Base-by-base conservation (phyloP, 2,329 filamentous ascomycete genomes). In the Mycosphaerella sp. region DNA sequence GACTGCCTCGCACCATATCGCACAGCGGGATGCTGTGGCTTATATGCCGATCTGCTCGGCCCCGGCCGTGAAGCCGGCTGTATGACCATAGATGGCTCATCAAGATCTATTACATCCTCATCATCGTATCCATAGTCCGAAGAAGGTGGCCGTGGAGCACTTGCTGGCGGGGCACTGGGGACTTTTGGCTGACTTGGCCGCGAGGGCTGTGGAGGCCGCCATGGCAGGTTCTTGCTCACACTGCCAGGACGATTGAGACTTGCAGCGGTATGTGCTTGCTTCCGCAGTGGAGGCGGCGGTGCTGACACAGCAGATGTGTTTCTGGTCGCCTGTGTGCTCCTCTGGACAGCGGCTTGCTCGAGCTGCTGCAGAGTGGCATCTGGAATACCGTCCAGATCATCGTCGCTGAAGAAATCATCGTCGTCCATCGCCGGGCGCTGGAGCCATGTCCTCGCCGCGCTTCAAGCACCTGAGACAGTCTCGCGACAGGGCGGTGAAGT, bases 91-190 rank as follows among this genome's bases (percentile, higher is more conserved):
- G 62, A 63, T 12, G 64, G 64, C 49, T 73, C 71, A 56, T 75
- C 70, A 43, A 76, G 65, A 45, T 75, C 71, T 50, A 75, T 68
- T 9, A 75, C 66, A 51, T 70, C 65, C 53, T 72, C 73, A 37
- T 74, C 69, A 49, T 73, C 72, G 42, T 71, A 65, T 42, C 72
- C 73, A 59, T 75, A 74, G 59, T 75, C 72, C 4, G 67, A 69
- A 1, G 67, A 68, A 2, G 64, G 62, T 2, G 60, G 62, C 1
- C 57, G 56, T 3, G 59, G 59, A 5, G 59, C 59, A 41, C 57
- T 62, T 17, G 58, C 43, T 6, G 59, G 58, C n/a, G 61, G 61
- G 2, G 54, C 57, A 40, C 39, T 53, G 18, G 46, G 45, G 3
- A 52, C 25, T n/a, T 53, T 41, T 32, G 44, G 25, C 39, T 53